Percentiles rank a stretch among this genome's conserved stretches.
These are phyloP conservation scores for Colletotrichum melonis DNA, from an alignment of 2,329 filamentous ascomycete genomes.

Conservation along the genomic window DNA sequence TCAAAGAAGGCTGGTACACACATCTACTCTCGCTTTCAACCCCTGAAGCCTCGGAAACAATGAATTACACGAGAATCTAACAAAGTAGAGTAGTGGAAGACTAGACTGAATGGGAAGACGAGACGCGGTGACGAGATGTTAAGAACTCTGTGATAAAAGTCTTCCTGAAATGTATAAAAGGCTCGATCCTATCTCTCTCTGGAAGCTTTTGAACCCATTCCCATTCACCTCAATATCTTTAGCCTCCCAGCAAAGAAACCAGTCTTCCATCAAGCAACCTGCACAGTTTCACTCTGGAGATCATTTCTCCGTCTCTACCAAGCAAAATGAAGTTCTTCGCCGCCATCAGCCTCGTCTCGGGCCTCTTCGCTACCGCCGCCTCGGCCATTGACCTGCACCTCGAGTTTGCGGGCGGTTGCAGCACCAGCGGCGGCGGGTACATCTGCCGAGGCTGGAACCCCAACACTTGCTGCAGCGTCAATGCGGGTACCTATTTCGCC, in stretches of 20 bases:
- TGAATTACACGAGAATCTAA: background rate
- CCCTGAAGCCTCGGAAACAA: constrained; percentile 10
- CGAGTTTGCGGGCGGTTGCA: constrained; percentile 26
- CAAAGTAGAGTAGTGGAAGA: constrained; percentile 12
- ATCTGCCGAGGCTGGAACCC: background rate
- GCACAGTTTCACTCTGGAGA: background rate
- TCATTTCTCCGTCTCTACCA: constrained; percentile 8
- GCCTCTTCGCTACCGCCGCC: constrained; percentile 25
- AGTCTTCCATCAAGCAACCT: constrained; percentile 5
- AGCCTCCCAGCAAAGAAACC: background rate
- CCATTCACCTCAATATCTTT: constrained; percentile 10
- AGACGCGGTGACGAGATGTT: background rate
- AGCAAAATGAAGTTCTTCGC: constrained; percentile 21
- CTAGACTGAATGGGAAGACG: background rate
- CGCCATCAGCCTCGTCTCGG: constrained; percentile 15
- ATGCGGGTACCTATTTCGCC: constrained; percentile 12
- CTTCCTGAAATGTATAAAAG: constrained; percentile 13
- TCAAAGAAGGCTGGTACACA: background rate
- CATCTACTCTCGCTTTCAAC: constrained; percentile 13
- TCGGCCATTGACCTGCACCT: constrained; percentile 28
- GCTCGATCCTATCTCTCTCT: constrained; percentile 14
- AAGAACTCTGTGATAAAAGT: background rate
- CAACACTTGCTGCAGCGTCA: constrained; percentile 28
- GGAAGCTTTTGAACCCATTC: background rate
- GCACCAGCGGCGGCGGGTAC: constrained; percentile 9